Percentiles rank a stretch among this genome's conserved stretches.
Evolutionary conservation across 169 alveolate genomes (phyloP).

Genomic region (Babesia bovis): DNA sequence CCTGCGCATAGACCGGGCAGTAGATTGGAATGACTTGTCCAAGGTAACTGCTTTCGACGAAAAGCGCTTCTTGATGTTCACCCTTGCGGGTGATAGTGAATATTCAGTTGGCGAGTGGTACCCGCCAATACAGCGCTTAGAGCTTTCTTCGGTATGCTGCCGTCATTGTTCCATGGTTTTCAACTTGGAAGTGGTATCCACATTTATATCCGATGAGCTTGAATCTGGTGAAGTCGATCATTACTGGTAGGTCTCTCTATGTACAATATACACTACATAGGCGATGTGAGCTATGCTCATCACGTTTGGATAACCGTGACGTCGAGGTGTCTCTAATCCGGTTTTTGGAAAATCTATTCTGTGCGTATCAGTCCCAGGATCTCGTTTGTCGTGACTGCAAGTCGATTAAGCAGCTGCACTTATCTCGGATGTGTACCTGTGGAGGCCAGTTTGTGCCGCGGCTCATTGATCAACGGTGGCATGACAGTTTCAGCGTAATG

Average conservation of each 20-base stretch:
- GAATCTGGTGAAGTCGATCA: conserved; percentile 42
- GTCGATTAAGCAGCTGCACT: conserved; percentile 34
- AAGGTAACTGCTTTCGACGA: conserved; percentile 62
- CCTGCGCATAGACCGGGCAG: conserved; percentile 69
- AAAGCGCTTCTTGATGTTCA: conserved; percentile 69
- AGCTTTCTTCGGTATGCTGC: conserved; percentile 65
- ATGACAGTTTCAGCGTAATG: conserved; percentile 34
- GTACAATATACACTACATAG: neutral
- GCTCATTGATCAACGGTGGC: conserved; percentile 31
- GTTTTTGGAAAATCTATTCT: conserved; percentile 53
- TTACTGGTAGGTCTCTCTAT: conserved; percentile 1
- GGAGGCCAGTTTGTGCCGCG: conserved; percentile 45
- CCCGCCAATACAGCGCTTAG: conserved; percentile 64
- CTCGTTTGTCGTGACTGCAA: conserved; percentile 37
- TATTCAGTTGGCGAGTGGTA: conserved; percentile 68
- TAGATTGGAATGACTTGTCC: conserved; percentile 52
- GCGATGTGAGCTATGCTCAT: conserved; percentile 49
- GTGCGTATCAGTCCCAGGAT: conserved; percentile 62
- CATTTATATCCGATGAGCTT: conserved; percentile 57
- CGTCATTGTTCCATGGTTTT: conserved; percentile 71
- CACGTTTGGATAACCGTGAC: conserved; percentile 23
- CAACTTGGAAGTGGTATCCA: conserved; percentile 71
- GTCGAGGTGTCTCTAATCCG: conserved; percentile 47
- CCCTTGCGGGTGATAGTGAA: conserved; percentile 73
- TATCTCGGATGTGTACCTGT: conserved; percentile 41